Evolutionary conservation across 371 early-diverging fungal species (phyloP).

Genomic region (Syncephalastrum racemosum): DNA sequence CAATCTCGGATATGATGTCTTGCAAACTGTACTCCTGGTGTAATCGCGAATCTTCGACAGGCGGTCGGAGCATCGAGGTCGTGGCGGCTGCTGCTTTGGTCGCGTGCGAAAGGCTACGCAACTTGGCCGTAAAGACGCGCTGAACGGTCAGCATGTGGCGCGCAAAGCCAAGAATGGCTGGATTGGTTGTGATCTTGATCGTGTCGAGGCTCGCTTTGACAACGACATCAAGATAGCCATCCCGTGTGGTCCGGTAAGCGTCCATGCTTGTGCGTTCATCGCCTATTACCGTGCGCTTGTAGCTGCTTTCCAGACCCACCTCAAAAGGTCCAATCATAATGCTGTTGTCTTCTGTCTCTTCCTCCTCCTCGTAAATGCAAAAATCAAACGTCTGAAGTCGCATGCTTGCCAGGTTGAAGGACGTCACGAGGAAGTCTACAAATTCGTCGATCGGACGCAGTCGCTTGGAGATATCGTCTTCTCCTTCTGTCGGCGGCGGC

Average conservation of each 20-base stretch:
- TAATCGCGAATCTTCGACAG: slow-evolving; percentile 6
- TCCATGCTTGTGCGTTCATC: slow-evolving; percentile 19
- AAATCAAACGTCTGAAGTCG: slow-evolving; percentile 32
- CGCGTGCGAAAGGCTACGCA: slow-evolving; percentile 33
- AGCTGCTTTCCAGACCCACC: slow-evolving; percentile 33
- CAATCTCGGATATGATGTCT: slow-evolving; percentile 29
- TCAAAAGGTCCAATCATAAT: slow-evolving; percentile 30
- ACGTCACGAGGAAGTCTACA: slow-evolving; percentile 34
- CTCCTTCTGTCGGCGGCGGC: not conserved
- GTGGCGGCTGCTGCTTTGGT: slow-evolving; percentile 10
- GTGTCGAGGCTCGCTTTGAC: slow-evolving; percentile 47
- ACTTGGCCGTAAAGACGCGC: slow-evolving; percentile 62
- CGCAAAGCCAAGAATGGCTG: slow-evolving; percentile 70
- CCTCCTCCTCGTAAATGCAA: slow-evolving; percentile 49
- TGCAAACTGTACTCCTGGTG: slow-evolving; percentile 23
- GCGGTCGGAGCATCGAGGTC: not conserved
- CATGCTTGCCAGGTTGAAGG: slow-evolving; percentile 39
- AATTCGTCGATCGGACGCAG: slow-evolving; percentile 15
- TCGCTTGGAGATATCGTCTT: not conserved
- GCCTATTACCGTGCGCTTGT: slow-evolving; percentile 27
- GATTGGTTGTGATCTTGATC: slow-evolving; percentile 56
- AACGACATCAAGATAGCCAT: slow-evolving; percentile 56
- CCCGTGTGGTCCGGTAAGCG: slow-evolving; percentile 12
- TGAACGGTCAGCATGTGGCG: slow-evolving; percentile 73
- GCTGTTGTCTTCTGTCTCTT: slow-evolving; percentile 33